Evolutionary conservation across 1,284 basidiomycete genomes (phyloP).

Genomic region (Heimioporus retisporus): DNA sequence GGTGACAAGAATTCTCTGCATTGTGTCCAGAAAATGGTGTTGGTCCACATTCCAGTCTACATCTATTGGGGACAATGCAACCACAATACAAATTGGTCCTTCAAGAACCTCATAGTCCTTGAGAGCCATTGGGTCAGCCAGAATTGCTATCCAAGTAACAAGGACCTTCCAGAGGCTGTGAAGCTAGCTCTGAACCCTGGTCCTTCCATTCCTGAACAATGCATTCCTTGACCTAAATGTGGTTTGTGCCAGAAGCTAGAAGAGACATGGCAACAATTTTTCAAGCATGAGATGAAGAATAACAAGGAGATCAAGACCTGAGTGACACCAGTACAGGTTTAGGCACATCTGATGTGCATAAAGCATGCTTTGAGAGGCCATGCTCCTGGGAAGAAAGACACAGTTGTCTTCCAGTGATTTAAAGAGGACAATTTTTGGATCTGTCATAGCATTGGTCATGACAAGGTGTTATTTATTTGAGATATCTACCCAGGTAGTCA

Average conservation of each 20-base stretch:
- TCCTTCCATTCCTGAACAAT: not conserved
- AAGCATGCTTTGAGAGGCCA: not conserved
- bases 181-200: no score
- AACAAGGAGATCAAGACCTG: not conserved
- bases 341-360: not conserved
- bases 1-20: not conserved
- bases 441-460: not conserved
- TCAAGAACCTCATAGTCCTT: no score
- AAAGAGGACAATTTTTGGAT: not conserved
- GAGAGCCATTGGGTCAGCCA: not conserved
- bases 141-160: not conserved
- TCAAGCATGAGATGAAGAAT: not conserved
- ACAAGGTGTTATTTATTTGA: not conserved
- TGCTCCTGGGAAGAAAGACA: not conserved
- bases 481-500: not conserved
- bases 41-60: conserved; percentile 10
- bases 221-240: not conserved
- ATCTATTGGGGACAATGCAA: no score
- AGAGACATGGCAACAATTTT: not conserved
- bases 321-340: not conserved
- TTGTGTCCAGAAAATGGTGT: conserved; percentile 2
- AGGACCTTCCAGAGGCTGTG: not conserved
- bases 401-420: not conserved
- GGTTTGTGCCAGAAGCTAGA: not conserved
- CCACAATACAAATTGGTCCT: no score